Base-by-base conservation (phyloP, 2,329 filamentous ascomycete species). In the Diaporthe sp. region DNA sequence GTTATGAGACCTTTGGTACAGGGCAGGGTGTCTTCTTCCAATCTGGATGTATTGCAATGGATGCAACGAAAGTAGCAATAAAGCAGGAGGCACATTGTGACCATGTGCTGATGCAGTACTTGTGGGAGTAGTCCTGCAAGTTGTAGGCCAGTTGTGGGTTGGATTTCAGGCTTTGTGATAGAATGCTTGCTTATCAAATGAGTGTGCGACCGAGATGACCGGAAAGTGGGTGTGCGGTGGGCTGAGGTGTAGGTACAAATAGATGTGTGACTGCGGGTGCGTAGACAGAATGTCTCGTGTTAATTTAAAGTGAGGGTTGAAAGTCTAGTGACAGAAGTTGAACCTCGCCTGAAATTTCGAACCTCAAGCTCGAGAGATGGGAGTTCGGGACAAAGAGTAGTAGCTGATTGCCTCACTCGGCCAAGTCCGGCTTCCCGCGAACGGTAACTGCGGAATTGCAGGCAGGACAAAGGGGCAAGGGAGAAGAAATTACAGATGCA, bases 61-160 rank as follows among this genome's bases (percentile, higher is more conserved):
- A 71, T 74, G 72, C 72, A 74, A 15, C 66, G 66, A 12, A 71
- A 55, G 39, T 58, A 39, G 68, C 61, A 74, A n/a, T 53, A 71
- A 15, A 74, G 35, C 3, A 39, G 37, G 37, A 63, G 47, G 22
- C 72, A 74, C 72, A 74, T 74, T n/a, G 22, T 15, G 27, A 19
- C 42, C 19, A 65, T 9, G 61, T 42, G 42, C 19, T 35, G 61
- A 32, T 27, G 42, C 17, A 30, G 19, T 22, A 4, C 4, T 4
- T 30, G 59, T 19, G 59, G 39, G 2, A 47, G 27, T 12, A 10
- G 7, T 50, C 10, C 19, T 35, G 12, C 17, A 17, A 6, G n/a
- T 19, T 7, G 13, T 19, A n/a, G 12, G 19, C 6, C 17, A 9
- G 39, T n/a, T 44, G n/a, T 7, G 17, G 42, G 6, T 44, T n/a